These are phyloP conservation scores for Viola odorata DNA, from an alignment of 345 rosid species.

Conservation along the genomic window DNA sequence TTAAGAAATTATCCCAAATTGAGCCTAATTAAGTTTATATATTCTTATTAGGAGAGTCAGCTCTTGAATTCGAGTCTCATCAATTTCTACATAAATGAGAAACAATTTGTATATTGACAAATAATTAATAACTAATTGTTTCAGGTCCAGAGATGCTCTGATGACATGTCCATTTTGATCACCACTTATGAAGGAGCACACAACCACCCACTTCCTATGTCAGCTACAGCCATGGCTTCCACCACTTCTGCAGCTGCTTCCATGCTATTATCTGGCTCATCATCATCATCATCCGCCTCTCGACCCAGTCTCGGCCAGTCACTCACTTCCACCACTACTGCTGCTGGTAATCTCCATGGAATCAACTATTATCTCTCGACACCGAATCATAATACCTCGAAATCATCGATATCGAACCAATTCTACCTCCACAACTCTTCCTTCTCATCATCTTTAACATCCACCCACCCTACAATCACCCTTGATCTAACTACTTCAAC, in stretches of 20 bases:
- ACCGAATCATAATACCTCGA: slow-evolving; percentile 20
- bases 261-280: slow-evolving; percentile 65
- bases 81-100: no score
- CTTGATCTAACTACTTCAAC: slow-evolving; percentile 63
- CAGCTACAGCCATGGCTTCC: slow-evolving; percentile 97
- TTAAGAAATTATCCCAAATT: no score
- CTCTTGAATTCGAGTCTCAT: no score
- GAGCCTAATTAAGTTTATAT: no score
- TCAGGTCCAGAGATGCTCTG: slow-evolving; percentile 84
- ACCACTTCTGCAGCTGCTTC: slow-evolving; percentile 91
- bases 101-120: no score
- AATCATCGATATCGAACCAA: slow-evolving; percentile 23
- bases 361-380: slow-evolving; percentile 36
- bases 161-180: slow-evolving; percentile 77
- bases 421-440: slow-evolving; percentile 44
- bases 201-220: slow-evolving; percentile 78
- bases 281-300: slow-evolving; percentile 20
- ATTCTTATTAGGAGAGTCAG: no score
- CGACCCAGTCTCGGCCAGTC: slow-evolving; percentile 16
- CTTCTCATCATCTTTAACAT: slow-evolving; percentile 29
- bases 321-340: slow-evolving; percentile 11
- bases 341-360: slow-evolving; percentile 42
- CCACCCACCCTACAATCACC: slow-evolving; percentile 67
- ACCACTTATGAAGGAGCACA: slow-evolving; percentile 95
- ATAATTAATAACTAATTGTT: not conserved